These are phyloP conservation scores for Fusarium fracticaudum DNA, from an alignment of 2,329 filamentous ascomycete species.

Conservation along the genomic window DNA sequence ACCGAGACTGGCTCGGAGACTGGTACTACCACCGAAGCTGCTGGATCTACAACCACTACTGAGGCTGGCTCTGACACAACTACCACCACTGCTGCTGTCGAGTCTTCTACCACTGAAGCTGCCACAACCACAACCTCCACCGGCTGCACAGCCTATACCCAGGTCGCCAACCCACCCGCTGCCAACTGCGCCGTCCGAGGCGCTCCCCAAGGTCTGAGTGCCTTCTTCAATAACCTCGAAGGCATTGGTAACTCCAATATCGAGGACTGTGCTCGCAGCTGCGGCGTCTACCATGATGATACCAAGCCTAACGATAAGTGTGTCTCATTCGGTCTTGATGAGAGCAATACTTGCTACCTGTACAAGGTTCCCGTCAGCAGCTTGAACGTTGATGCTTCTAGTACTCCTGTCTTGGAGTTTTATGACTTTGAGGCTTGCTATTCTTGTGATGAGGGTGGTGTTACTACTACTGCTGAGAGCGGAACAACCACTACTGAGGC, in stretches of 20 bases:
- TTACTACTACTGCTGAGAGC: conserved; percentile 5
- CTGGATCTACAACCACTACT: too few relatives aligned
- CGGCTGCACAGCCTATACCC: not conserved
- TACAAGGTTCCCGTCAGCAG: not conserved
- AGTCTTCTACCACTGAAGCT: not conserved
- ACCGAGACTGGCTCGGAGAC: too few relatives aligned
- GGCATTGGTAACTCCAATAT: not conserved
- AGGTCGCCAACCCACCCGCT: not conserved
- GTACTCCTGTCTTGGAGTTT: not conserved
- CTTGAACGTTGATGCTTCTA: rapidly evolving
- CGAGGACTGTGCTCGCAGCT: not conserved
- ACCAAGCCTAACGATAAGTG: not conserved
- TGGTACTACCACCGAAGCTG: too few relatives aligned
- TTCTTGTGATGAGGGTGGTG: not conserved
- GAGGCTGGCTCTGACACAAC: not conserved
- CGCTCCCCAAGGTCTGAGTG: not conserved
- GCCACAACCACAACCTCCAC: not conserved
- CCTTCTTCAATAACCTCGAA: too few relatives aligned
- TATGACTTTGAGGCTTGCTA: not conserved
- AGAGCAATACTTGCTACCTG: not conserved
- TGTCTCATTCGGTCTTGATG: not conserved
- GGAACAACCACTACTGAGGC: not conserved
- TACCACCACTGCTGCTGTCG: not conserved
- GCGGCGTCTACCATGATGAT: too few relatives aligned
- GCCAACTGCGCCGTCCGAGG: not conserved